These are phyloP conservation scores for Lentinus tigrinus DNA, from an alignment of 768 basidiomycete species.

Conservation along the genomic window DNA sequence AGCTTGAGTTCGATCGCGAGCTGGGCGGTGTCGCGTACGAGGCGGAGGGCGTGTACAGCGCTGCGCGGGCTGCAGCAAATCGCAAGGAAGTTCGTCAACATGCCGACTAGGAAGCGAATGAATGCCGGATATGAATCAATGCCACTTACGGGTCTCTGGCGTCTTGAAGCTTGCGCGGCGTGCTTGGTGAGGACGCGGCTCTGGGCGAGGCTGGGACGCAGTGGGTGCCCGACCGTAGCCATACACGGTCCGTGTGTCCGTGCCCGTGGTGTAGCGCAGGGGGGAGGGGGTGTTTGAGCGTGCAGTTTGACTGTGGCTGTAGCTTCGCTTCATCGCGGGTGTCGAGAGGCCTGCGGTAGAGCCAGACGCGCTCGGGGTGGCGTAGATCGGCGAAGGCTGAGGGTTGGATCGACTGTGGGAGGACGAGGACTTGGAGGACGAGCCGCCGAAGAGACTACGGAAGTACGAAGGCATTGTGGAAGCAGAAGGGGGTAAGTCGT, in stretches of 20 bases:
- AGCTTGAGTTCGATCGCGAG: slow-evolving; percentile 51
- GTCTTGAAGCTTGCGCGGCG: slow-evolving; percentile 44
- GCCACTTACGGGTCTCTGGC: slow-evolving; percentile 42
- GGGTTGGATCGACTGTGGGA: slow-evolving; percentile 41
- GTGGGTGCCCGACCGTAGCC: slow-evolving; percentile 35
- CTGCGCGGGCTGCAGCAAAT: slow-evolving; percentile 10
- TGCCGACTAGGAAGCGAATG: not conserved
- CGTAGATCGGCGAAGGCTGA: slow-evolving; percentile 30
- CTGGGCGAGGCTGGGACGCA: slow-evolving; percentile 26
- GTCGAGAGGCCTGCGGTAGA: slow-evolving; percentile 21
- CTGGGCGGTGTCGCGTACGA: slow-evolving; percentile 37
- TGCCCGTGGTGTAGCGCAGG: slow-evolving; percentile 25
- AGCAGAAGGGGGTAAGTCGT: not conserved
- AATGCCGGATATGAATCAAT: not conserved
- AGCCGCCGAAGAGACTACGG: slow-evolving; percentile 46
- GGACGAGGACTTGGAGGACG: slow-evolving; percentile 36
- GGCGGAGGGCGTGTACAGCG: slow-evolving; percentile 24
- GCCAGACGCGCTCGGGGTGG: slow-evolving; percentile 15
- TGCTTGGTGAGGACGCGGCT: slow-evolving; percentile 36
- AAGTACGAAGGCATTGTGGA: slow-evolving; percentile 48
- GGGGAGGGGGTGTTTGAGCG: slow-evolving; percentile 38
- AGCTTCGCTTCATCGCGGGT: slow-evolving; percentile 34
- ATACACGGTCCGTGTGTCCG: slow-evolving; percentile 28
- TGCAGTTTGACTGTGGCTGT: slow-evolving; percentile 39
- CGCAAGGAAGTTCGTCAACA: slow-evolving; percentile 6